Base-by-base conservation (phyloP, 805 yeast species). In the Clavispora fructus region DNA sequence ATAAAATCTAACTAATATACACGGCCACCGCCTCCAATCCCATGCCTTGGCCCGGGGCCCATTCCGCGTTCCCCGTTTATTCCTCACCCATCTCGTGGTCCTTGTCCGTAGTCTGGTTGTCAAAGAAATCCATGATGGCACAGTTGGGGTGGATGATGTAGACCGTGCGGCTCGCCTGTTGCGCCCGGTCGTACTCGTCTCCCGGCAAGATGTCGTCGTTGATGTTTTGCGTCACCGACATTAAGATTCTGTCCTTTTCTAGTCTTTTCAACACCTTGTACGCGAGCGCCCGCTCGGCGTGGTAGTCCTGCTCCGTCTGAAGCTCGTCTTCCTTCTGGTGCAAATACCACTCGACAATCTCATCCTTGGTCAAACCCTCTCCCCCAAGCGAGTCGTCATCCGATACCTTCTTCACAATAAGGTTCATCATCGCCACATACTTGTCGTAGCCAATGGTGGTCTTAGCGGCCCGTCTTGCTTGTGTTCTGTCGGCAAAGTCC, bases 281-380 rank as follows among this genome's bases (percentile, higher is more conserved):
- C 1, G 89, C 87, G 43, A 87, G 71, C 40, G 76, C 79, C 46
- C 85, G 72, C 61, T 92, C 96, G 11, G 68, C 69, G 71, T 83
- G 79, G 59, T 82, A 83, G 42, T 86, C 87, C 41, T 74, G 79
- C 57, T 85, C 96, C 6, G 85, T 73, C 28, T 78, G 73, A 35
- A 94, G 69, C 42, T 79, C 83, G 51, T 80, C 80, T 64, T 88
- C 96, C 47, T 79, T 79, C 55, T 82, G 85, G 32, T 77, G 69
- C 58, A 92, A 73, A 64, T 90, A 94, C 85, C 90, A 87, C 40
- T 87, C 83, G n/a, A 83, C 80, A 41, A 94, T 69, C 32, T 80
- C 82, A 7, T 77, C 80, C 4, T 82, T 84, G 0, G 86, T 79
- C 46, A 87, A 67, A 8, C 95, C 96, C 26, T 73, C 76, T 5